Evolutionary conservation across 2,329 filamentous ascomycete genomes (phyloP).

Genomic region (Colletotrichum sojae): DNA sequence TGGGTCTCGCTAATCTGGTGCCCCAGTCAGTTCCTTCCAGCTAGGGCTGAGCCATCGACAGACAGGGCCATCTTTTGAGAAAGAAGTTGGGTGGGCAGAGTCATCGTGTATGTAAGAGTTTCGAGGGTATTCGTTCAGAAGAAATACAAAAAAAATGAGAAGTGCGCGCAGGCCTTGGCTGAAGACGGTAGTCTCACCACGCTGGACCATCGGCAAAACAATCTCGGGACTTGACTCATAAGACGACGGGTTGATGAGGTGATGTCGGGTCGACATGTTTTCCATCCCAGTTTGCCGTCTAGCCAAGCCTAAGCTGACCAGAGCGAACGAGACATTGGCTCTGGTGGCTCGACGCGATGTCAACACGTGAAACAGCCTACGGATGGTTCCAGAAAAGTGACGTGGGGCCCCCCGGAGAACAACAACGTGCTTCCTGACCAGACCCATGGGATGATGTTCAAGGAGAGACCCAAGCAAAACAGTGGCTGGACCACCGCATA

Average conservation of each 20-base stretch:
- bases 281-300: not conserved
- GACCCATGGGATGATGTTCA: constrained; percentile 18
- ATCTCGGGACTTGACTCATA: not conserved
- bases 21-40: not conserved
- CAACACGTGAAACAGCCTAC: not conserved
- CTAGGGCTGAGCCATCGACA: not conserved
- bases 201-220: not conserved
- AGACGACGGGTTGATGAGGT: not conserved
- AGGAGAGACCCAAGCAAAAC: constrained; percentile 27
- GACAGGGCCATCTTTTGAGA: not conserved
- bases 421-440: constrained; percentile 2
- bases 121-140: no score
- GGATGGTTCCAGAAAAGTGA: constrained; percentile 22
- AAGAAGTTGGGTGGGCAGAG: not conserved
- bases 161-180: no score
- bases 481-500: constrained; percentile 5
- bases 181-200: not conserved
- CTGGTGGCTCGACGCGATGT: not conserved
- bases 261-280: not conserved
- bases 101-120: not conserved
- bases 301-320: not conserved
- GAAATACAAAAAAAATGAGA: no score
- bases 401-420: not conserved
- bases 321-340: not conserved
- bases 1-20: not conserved